A percentile compares a stretch with the other conserved stretches of the same genome.
Conservation (phyloP, 2,329 filamentous ascomycete genomes). For the Sclerotiophoma versabilis region DNA sequence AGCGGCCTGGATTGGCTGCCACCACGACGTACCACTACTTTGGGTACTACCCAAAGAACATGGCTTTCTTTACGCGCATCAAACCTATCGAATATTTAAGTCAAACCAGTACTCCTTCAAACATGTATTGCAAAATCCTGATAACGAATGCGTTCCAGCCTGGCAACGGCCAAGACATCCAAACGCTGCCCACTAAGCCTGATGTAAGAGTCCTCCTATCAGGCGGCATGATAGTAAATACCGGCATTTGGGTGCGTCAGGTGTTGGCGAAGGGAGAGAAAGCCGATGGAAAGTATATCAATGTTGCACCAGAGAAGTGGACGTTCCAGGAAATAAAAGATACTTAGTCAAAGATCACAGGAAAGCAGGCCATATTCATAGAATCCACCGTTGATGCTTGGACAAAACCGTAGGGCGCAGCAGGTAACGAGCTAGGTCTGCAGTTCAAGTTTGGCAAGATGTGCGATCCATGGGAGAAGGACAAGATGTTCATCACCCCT, state of each 20-base stretch:
- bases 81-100: slow-evolving; percentile 35
- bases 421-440: slow-evolving; percentile 32
- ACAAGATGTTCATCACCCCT: slow-evolving; percentile 30
- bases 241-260: slow-evolving; percentile 41
- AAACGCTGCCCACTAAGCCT: slow-evolving; percentile 34
- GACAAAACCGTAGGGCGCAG: slow-evolving; percentile 28
- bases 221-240: slow-evolving; percentile 37
- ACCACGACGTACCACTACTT: slow-evolving; percentile 41
- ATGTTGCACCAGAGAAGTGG: slow-evolving; percentile 35
- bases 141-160: slow-evolving; percentile 10
- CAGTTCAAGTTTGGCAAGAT: slow-evolving; percentile 40
- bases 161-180: slow-evolving; percentile 30
- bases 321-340: slow-evolving; percentile 36
- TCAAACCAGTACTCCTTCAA: neutral
- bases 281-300: slow-evolving; percentile 35
- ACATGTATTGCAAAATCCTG: neutral
- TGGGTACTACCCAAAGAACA: slow-evolving; percentile 41
- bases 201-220: slow-evolving; percentile 33
- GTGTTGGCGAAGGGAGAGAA: slow-evolving; percentile 24
- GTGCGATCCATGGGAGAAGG: slow-evolving; percentile 36
- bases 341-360: slow-evolving; percentile 37
- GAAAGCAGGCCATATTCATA: slow-evolving; percentile 35
- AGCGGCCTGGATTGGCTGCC: slow-evolving; percentile 36
- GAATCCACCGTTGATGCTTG: slow-evolving; percentile 27
- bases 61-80: slow-evolving; percentile 37